These are phyloP conservation scores for Apocynum venetum DNA, from an alignment of 257 asterid genomes.

Conservation along the genomic window DNA sequence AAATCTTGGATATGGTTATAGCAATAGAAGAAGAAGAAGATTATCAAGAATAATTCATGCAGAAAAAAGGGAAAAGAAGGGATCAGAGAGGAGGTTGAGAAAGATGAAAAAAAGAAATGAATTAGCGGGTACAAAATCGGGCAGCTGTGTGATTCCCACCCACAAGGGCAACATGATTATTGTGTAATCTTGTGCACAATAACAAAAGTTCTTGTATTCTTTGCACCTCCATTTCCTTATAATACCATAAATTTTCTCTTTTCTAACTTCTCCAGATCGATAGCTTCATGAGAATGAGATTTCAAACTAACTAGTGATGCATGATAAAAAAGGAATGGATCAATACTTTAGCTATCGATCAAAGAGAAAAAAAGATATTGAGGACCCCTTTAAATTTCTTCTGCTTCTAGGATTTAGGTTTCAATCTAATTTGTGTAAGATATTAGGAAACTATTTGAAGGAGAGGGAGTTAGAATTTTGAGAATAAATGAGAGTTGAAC, in stretches of 20 bases:
- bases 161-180: slow-evolving; percentile 35
- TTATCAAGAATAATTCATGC: background rate
- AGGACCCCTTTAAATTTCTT: background rate
- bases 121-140: slow-evolving; percentile 48
- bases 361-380: slow-evolving; percentile 16
- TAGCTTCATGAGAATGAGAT: background rate
- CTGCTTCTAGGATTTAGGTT: background rate
- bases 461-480: background rate
- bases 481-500: slow-evolving; percentile 1
- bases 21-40: background rate
- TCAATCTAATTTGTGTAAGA: background rate
- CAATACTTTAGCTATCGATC: slow-evolving; percentile 7
- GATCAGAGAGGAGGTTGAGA: background rate
- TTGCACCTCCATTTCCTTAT: slow-evolving; percentile 32
- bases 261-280: slow-evolving; percentile 25
- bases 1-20: background rate
- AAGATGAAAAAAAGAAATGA: background rate
- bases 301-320: too few relatives aligned
- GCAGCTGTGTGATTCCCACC: slow-evolving; percentile 57
- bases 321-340: background rate
- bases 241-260: background rate
- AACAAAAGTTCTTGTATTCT: slow-evolving; percentile 25
- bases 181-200: slow-evolving; percentile 21
- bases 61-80: background rate
- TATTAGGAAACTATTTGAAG: background rate